These are phyloP conservation scores for Fusarium phyllophilum DNA, from an alignment of 2,329 filamentous ascomycete species.

Conservation along the genomic window DNA sequence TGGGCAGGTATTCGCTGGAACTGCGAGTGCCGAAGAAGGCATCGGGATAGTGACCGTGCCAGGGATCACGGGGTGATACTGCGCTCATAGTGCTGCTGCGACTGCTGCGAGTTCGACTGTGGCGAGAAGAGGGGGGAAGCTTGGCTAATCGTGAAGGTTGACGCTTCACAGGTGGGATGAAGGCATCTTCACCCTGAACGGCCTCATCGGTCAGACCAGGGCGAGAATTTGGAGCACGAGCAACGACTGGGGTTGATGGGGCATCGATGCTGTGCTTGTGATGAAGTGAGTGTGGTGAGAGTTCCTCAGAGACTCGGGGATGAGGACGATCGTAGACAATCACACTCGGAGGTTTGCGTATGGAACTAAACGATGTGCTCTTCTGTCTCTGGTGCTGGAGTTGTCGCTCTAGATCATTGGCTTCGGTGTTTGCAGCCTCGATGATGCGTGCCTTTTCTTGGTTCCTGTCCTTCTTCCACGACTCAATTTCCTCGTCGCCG, in stretches of 20 bases:
- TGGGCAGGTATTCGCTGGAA: slow-evolving; percentile 47
- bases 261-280: slow-evolving; percentile 57
- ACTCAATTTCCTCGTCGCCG: slow-evolving; percentile 72
- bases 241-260: slow-evolving; percentile 62
- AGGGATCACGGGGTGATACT: slow-evolving; percentile 54
- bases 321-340: slow-evolving; percentile 61
- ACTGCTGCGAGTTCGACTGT: slow-evolving; percentile 55
- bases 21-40: slow-evolving; percentile 43
- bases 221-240: slow-evolving; percentile 70
- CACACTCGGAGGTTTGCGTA: slow-evolving; percentile 61
- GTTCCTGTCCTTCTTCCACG: slow-evolving; percentile 62
- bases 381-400: slow-evolving; percentile 41
- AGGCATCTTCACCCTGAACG: slow-evolving; percentile 69
- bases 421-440: slow-evolving; percentile 20
- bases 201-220: slow-evolving; percentile 70
- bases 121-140: slow-evolving; percentile 51
- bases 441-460: slow-evolving; percentile 47
- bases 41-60: slow-evolving; percentile 52
- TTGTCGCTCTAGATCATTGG: slow-evolving; percentile 17
- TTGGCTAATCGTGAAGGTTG: slow-evolving; percentile 66
- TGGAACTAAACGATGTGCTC: slow-evolving; percentile 47
- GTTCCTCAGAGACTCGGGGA: slow-evolving; percentile 44
- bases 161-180: slow-evolving; percentile 63
- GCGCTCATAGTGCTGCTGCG: slow-evolving; percentile 57
- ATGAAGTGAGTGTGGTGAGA: slow-evolving; percentile 45